Base-by-base conservation (phyloP, 83 land plant species). In the Diphasiastrum complanatum region DNA sequence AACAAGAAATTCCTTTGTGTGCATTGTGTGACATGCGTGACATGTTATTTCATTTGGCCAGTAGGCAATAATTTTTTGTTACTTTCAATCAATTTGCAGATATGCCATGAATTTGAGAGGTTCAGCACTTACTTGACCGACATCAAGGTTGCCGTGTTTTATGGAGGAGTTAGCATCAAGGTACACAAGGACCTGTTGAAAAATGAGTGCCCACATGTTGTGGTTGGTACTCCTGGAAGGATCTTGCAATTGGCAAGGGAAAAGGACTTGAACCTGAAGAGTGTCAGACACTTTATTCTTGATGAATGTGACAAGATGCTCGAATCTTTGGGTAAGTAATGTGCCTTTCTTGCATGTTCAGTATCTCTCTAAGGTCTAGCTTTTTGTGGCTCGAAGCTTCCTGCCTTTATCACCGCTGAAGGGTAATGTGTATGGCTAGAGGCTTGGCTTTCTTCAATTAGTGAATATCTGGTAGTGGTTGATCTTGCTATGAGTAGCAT, bases 291-390 rank as follows among this genome's bases (percentile, higher is more conserved):
- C 67, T 95, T 95, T 70, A 90, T 95, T 34, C 87, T 95, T 36
- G 99, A 95, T 73, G 99, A 95, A 70, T 95, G 99, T 80, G 99
- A 95, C 68, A 95, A 90, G 69, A 95, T 95, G 99, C 93, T 89
- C 33, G 96, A 89, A 41, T 83, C 96, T 27, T 84, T 89, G 53
- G 96, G 96, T 89, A 83, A 68, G 80, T 37, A 2, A 0, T 0
- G 1, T 58, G 19, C 35, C 10, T 64, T 40, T 57, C 2, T 45
- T 57, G 45, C 16, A 41, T 29, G n/a, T 29, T 16, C 20, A 53
- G 4, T 8, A 19, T 53, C 25, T 12, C 50, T 60, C 38, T 48
- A 50, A 51, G 62, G 31, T 70, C 26, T 27, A 30, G 61, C 25
- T 46, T 34, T 35, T n/a, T n/a, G n/a, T n/a, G n/a, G n/a, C n/a